Evolutionary conservation across 1,139 yeast genomes (phyloP), one percentile per base, ranked within the genome.

Genomic region (Suhomyces choctaworum): DNA sequence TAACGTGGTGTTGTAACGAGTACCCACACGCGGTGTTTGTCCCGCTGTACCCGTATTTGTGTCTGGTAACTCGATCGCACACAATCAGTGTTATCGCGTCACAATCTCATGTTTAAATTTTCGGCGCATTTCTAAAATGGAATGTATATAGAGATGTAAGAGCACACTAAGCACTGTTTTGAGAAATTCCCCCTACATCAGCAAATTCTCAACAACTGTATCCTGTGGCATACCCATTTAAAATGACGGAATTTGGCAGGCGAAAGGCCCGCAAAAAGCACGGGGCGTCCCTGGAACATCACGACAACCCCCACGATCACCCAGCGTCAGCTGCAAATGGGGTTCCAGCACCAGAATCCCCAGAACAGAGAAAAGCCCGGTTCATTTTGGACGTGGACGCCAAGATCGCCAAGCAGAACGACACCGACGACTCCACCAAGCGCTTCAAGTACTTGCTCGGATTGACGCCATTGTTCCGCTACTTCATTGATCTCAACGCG

Each of bases 401-500:
- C 8, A 71, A 71, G 42, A 62, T 66, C 8, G 88, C 84, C 30
- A 66, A 73, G 32, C 62, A 64, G 24, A 72, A 71, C 36, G 87
- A 82, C 51, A 70, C 70, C 14, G 79, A 74, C 39, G 96, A 86
- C 51, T 79, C 96, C 1, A 78, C 89, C 7, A 75, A 76, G 47
- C 62, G 90, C 47, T 83, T 82, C 60, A 76, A 75, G 46, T 80
- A 83, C 53, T 63, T 84, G 28, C 57, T 84, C 26, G 82, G 85
- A 0, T 59, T 84, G 31, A 82, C 92, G 0, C 78, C 75, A 24
- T 63, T 84, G 30, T 84, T 84, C 57, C 74, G 78, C 31, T 85
- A 81, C 54, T 84, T 84, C 51, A 76, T 84, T 44, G 73, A 78
- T 37, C 71, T 78, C 16, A 81, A 81, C 51, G 87, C 88, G 11